Evolutionary conservation across 257 asterid species (phyloP).

Genomic region (Solanum dulcamara): DNA sequence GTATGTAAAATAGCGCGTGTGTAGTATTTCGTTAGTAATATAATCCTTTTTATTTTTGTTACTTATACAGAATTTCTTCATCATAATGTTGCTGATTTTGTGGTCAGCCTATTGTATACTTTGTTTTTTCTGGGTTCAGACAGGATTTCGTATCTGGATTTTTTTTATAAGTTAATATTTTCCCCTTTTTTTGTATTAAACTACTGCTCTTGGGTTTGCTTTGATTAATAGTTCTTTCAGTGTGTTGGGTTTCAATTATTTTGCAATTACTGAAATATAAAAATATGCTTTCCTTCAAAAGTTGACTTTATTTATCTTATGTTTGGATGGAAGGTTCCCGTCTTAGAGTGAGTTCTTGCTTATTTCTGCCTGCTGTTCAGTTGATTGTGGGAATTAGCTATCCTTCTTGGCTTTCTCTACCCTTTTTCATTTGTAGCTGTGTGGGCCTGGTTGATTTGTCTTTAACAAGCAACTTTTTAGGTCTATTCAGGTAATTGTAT

Average conservation of each 20-base stretch:
- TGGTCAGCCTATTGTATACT: not conserved
- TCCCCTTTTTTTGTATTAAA: not conserved
- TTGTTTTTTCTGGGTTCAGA: not conserved
- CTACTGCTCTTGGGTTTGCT: not conserved
- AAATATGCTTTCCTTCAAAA: not conserved
- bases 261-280: not conserved
- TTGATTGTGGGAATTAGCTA: conserved; percentile 88
- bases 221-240: not conserved
- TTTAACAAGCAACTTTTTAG: conserved; percentile 89
- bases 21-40: not conserved
- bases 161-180: not conserved
- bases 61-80: not conserved
- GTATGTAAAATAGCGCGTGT: not conserved
- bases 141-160: not conserved
- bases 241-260: not conserved
- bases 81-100: not conserved
- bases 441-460: conserved; percentile 97
- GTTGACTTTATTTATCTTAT: not conserved
- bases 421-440: conserved; percentile 89
- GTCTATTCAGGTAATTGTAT: conserved; percentile 77
- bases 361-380: conserved; percentile 94
- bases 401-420: conserved; percentile 98
- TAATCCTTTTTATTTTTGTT: not conserved
- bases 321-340: conserved; percentile 63
- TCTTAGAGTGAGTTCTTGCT: conserved; percentile 86